These are phyloP conservation scores for Ilex asprella DNA, from an alignment of 257 asterid species.

Conservation along the genomic window DNA sequence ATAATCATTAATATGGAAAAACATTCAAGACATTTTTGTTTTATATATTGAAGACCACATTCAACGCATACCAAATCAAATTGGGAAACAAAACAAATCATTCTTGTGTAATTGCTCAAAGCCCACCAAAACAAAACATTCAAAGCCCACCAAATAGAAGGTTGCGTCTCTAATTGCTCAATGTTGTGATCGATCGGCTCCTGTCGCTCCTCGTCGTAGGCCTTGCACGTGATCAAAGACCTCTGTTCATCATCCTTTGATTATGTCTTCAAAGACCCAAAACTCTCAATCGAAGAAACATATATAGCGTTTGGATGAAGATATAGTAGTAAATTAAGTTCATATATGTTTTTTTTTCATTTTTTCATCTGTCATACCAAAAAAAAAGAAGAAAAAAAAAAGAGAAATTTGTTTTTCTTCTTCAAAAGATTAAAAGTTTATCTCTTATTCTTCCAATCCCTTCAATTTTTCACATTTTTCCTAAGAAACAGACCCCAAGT, in stretches of 20 bases:
- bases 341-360: too few species aligned
- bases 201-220: slow-evolving; percentile 70
- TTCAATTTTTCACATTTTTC: too few species aligned
- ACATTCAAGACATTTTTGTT: slow-evolving; percentile 92
- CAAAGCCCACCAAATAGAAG: slow-evolving; percentile 76
- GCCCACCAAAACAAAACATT: slow-evolving; percentile 75
- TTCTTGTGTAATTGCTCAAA: too few species aligned
- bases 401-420: too few species aligned
- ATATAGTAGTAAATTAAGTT: too few species aligned
- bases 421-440: too few species aligned
- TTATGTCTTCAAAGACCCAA: slow-evolving; percentile 12
- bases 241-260: slow-evolving; percentile 7
- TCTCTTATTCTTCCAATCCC: too few species aligned
- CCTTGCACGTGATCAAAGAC: slow-evolving; percentile 43
- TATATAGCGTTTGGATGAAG: slow-evolving; percentile 41
- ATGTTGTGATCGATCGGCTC: slow-evolving; percentile 32
- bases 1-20: slow-evolving; percentile 76
- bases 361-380: too few species aligned
- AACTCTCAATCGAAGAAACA: slow-evolving; percentile 23
- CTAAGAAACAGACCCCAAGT: too few species aligned
- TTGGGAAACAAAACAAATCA: too few species aligned
- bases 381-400: too few species aligned
- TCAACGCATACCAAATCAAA: too few species aligned
- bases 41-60: slow-evolving; percentile 61
- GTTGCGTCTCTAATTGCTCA: slow-evolving; percentile 8